These are phyloP conservation scores for Trichoderma atrobrunneum DNA, from an alignment of 2,329 filamentous ascomycete genomes.

Conservation along the genomic window DNA sequence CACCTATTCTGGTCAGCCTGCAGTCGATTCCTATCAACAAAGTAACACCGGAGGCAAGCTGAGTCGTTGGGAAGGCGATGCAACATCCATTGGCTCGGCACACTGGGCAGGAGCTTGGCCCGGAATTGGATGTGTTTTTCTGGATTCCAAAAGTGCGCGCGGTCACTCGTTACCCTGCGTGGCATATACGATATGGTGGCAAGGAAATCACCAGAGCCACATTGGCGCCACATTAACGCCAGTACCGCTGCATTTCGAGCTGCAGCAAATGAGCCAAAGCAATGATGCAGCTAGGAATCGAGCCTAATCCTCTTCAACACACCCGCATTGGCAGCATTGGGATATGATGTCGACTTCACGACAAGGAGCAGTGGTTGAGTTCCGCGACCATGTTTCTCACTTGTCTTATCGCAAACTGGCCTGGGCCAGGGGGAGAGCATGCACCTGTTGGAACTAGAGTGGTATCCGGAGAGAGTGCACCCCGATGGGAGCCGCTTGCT, in stretches of 20 bases:
- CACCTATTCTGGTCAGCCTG: slow-evolving; percentile 20
- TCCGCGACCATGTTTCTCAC: background rate
- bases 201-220: background rate
- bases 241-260: background rate
- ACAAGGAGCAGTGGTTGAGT: background rate
- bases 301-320: background rate
- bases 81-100: slow-evolving; percentile 2
- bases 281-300: background rate
- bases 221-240: background rate
- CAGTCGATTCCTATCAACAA: slow-evolving; percentile 15
- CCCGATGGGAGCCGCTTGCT: background rate
- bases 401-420: background rate
- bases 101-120: background rate
- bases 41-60: slow-evolving; percentile 18
- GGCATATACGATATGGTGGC: background rate
- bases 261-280: background rate
- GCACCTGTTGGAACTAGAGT: background rate
- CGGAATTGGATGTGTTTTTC: background rate
- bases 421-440: background rate
- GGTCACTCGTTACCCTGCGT: background rate
- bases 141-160: background rate
- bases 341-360: background rate
- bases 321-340: background rate
- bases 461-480: background rate
- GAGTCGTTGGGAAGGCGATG: background rate